Evolutionary conservation across 1,284 basidiomycete genomes (phyloP).

Genomic region (Pyrrhoderma lamaoense): DNA sequence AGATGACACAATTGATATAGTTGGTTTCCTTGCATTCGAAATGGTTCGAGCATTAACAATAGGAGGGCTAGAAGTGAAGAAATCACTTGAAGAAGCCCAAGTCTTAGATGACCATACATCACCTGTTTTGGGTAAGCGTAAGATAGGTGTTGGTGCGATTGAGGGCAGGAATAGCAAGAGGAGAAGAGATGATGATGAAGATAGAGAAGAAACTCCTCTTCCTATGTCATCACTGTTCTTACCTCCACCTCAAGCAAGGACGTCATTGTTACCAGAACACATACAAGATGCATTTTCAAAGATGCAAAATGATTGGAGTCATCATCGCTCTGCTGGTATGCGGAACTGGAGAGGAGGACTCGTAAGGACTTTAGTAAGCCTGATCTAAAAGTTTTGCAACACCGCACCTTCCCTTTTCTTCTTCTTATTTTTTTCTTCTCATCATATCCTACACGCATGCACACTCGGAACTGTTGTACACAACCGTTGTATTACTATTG

Average conservation of each 20-base stretch:
- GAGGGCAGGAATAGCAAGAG: slow-evolving; percentile 47
- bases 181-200: slow-evolving; percentile 52
- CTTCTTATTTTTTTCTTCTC: no score
- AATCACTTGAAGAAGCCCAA: slow-evolving; percentile 65
- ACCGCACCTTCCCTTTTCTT: no score
- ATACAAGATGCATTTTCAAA: slow-evolving; percentile 84
- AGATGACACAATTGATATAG: slow-evolving; percentile 94
- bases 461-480: slow-evolving; percentile 13
- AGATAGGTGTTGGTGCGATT: slow-evolving; percentile 31
- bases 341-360: slow-evolving; percentile 82
- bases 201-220: slow-evolving; percentile 44
- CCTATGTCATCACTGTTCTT: slow-evolving; percentile 71
- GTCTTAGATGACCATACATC: slow-evolving; percentile 53
- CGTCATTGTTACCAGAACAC: slow-evolving; percentile 72
- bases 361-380: slow-evolving; percentile 68
- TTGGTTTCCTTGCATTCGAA: slow-evolving; percentile 95
- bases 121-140: slow-evolving; percentile 64
- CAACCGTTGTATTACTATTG: slow-evolving; percentile 1
- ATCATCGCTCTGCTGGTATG: slow-evolving; percentile 75
- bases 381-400: slow-evolving; percentile 68
- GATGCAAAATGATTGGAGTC: slow-evolving; percentile 80
- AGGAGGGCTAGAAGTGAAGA: slow-evolving; percentile 78
- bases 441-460: background rate
- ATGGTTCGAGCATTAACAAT: slow-evolving; percentile 92
- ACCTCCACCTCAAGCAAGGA: slow-evolving; percentile 71